These are phyloP conservation scores for Fusarium drepaniforme DNA, from an alignment of 2,329 filamentous ascomycete species.

Conservation along the genomic window DNA sequence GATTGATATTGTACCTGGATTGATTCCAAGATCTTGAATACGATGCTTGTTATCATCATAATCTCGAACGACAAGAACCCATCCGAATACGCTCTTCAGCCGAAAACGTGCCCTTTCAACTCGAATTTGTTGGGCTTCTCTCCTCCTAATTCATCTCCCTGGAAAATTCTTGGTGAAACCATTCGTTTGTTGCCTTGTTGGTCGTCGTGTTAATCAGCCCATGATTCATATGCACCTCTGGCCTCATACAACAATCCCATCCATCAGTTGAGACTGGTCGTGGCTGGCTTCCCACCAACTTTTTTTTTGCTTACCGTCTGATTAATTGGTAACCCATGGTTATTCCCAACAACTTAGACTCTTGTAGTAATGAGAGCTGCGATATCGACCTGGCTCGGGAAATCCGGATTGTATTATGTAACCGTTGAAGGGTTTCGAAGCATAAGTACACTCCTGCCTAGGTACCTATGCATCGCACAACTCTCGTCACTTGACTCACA, in stretches of 20 bases:
- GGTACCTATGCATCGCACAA: background rate
- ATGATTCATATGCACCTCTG: slow-evolving; percentile 24
- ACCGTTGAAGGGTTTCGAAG: background rate
- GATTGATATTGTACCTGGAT: background rate
- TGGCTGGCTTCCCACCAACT: slow-evolving; percentile 9
- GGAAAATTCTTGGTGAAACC: background rate
- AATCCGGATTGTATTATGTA: background rate
- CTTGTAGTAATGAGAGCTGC: background rate
- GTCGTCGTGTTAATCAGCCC: slow-evolving; percentile 24
- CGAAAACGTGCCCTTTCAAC: background rate
- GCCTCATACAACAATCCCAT: slow-evolving; percentile 20
- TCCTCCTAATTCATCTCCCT: background rate
- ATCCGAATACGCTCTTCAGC: background rate
- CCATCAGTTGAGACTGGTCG: slow-evolving; percentile 5
- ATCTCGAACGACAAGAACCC: background rate
- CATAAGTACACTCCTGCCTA: no score
- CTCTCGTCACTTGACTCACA: background rate
- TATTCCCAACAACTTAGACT: slow-evolving; percentile 16
- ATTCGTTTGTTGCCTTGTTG: slow-evolving; percentile 9
- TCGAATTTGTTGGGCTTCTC: background rate
- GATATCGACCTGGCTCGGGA: background rate
- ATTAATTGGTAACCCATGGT: background rate
- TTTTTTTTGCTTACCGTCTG: background rate
- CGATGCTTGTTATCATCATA: background rate
- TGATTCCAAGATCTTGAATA: background rate